These are phyloP conservation scores for Berkeleyomyces rouxiae DNA, from an alignment of 2,329 filamentous ascomycete genomes.

Conservation along the genomic window DNA sequence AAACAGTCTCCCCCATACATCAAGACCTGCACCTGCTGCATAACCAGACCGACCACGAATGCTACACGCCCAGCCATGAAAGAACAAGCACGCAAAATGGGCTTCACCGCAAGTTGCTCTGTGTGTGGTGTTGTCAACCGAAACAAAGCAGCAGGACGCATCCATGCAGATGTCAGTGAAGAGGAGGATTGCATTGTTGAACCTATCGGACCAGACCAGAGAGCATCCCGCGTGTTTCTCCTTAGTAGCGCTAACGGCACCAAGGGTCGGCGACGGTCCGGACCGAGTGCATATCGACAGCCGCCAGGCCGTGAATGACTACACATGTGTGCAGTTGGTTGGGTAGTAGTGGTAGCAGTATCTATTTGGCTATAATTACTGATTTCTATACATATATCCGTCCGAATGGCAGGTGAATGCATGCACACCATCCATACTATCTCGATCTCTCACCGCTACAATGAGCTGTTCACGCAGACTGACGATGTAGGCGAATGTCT, in stretches of 20 bases:
- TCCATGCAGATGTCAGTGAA: neutral
- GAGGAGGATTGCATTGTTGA: neutral
- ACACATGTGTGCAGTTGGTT: too few relatives aligned
- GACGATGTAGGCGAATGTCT: neutral
- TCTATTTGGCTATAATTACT: too few relatives aligned
- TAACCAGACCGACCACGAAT: neutral
- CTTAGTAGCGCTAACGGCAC: too few relatives aligned
- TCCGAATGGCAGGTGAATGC: too few relatives aligned
- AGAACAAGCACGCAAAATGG: neutral
- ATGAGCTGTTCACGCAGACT: conserved; percentile 8
- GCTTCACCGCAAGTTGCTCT: conserved; percentile 2
- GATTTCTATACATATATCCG: too few relatives aligned
- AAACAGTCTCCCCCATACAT: neutral
- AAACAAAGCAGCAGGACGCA: too few relatives aligned
- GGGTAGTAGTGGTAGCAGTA: too few relatives aligned
- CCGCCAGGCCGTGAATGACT: too few relatives aligned
- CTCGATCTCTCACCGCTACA: conserved; percentile 6
- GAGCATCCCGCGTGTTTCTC: neutral
- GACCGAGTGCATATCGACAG: too few relatives aligned
- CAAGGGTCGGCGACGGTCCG: too few relatives aligned
- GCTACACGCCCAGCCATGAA: neutral
- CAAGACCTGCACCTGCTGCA: neutral
- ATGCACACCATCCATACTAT: neutral
- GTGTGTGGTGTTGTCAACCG: too few relatives aligned
- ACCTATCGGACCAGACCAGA: neutral